These are phyloP conservation scores for Metschnikowia chrysomelidarum DNA, from an alignment of 805 yeast species.

Conservation along the genomic window DNA sequence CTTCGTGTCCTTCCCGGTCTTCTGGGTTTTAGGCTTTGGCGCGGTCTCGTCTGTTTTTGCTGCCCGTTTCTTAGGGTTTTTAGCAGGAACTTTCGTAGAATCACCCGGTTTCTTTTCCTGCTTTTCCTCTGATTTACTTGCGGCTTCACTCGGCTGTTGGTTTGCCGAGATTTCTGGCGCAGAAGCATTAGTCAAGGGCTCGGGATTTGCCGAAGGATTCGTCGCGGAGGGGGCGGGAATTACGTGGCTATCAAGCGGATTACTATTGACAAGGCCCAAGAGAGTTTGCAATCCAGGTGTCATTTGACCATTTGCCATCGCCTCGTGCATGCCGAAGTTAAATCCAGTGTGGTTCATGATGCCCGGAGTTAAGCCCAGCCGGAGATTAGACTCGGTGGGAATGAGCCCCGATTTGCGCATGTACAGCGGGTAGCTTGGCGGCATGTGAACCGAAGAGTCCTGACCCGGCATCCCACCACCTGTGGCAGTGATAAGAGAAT, in stretches of 20 bases:
- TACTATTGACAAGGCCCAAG: constrained; percentile 28
- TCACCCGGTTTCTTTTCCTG: not conserved
- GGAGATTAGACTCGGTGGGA: constrained; percentile 70
- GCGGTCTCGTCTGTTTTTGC: constrained; percentile 5
- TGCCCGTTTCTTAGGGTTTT: constrained; percentile 6
- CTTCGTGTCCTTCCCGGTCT: constrained; percentile 9
- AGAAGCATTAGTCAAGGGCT: too few species aligned
- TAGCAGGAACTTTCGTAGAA: constrained; percentile 2
- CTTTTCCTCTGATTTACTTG: constrained; percentile 2
- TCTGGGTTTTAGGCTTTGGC: constrained; percentile 9
- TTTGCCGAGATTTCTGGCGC: too few species aligned
- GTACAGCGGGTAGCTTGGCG: constrained; percentile 23
- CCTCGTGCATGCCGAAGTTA: constrained; percentile 42
- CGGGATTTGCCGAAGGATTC: not conserved
- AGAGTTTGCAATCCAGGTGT: constrained; percentile 47
- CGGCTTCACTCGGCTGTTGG: not conserved
- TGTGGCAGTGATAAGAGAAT: constrained; percentile 44
- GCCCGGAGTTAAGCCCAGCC: constrained; percentile 74
- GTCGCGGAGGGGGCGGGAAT: constrained; percentile 1
- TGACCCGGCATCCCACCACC: constrained; percentile 16
- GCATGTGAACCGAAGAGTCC: constrained; percentile 7
- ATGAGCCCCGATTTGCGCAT: constrained; percentile 59
- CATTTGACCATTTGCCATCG: constrained; percentile 41
- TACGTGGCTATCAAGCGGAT: constrained; percentile 3
- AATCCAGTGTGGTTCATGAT: constrained; percentile 23